Base-by-base conservation (phyloP, 2,329 filamentous ascomycete species). In the Teratosphaeria gauchensis region DNA sequence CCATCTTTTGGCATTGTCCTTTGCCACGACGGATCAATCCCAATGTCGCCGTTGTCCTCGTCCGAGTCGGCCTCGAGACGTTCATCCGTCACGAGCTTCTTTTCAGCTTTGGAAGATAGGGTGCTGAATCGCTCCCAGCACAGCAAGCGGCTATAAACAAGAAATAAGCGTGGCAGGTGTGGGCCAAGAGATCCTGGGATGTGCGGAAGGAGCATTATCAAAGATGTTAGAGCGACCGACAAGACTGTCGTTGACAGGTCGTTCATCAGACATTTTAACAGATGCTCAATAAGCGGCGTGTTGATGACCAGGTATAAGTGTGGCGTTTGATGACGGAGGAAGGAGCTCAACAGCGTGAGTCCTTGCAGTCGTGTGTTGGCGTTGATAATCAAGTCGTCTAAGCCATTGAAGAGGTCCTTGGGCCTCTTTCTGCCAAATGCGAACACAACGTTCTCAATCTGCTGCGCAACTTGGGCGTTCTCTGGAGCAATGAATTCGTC, bases 181-280 rank as follows among this genome's bases (percentile, higher is more conserved):
- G 83, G 80, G 1, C 85, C 83, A 14, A 92, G 74, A 2, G 86
- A 86, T 64, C 82, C 86, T 0, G 89, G 89, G 72, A 92, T 89
- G 68, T 92, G 88, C 1, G 89, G 89, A 55, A 94, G 73, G 31
- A 92, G 83, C 89, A 94, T 94, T 63, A 89, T 86, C 59, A 94
- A 74, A 7, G 84, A 83, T 4, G 87, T 88, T 56, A 94, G 76
- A 1, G 88, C 87, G 51, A 90, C 76, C 1, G 88, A 88, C n/a
- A 92, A 80, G 2, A 88, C 83, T 0, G 86, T 86, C 0, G 88
- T 89, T 0, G 88, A 92, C 1, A 87, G 88, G 71, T 94, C 89
- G 57, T 82, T 82, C 72, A 90, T 87, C 1, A 94, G 78, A 62
- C 88, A 92, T 67, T 82, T 84, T 56, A 92, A 76, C 21, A 94